These are phyloP conservation scores for Osmanthus fragrans DNA, from an alignment of 257 asterid species.

Conservation along the genomic window DNA sequence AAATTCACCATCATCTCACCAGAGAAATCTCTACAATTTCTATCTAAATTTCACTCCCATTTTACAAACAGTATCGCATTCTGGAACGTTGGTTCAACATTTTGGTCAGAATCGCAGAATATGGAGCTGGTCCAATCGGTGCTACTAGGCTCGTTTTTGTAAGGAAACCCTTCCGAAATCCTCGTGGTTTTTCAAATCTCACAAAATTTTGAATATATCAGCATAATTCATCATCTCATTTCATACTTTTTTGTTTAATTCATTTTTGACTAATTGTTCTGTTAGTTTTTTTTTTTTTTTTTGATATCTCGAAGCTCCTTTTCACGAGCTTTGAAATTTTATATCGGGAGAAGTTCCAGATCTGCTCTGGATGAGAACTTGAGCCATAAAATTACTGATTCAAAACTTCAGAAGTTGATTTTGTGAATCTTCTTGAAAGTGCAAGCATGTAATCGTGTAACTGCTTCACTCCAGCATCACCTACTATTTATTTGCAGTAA, in stretches of 20 bases:
- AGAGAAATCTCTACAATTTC: neutral
- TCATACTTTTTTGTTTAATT: slow-evolving; percentile 8
- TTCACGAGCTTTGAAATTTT: slow-evolving; percentile 7
- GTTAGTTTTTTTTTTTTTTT: neutral
- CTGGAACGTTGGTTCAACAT: neutral
- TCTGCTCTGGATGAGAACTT: slow-evolving; percentile 19
- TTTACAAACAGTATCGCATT: neutral
- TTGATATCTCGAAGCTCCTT: slow-evolving; percentile 9
- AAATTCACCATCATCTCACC: slow-evolving; percentile 6
- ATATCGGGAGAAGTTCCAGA: slow-evolving; percentile 12
- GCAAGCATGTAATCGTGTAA: neutral
- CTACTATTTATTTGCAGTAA: slow-evolving; percentile 1
- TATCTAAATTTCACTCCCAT: neutral
- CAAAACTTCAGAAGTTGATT: slow-evolving; percentile 12
- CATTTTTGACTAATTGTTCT: slow-evolving; percentile 6
- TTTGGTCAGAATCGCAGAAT: slow-evolving; percentile 23
- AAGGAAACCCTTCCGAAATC: slow-evolving; percentile 22
- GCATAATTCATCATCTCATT: slow-evolving; percentile 8
- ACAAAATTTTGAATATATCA: slow-evolving; percentile 1
- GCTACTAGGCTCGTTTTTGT: slow-evolving; percentile 24
- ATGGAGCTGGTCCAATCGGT: slow-evolving; percentile 12
- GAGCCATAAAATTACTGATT: slow-evolving; percentile 14
- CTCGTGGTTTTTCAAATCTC: neutral
- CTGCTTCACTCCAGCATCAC: slow-evolving; percentile 10
- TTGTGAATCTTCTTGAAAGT: slow-evolving; percentile 8